Conservation (phyloP, 306 rosid genomes). For the Fagus crenata region DNA sequence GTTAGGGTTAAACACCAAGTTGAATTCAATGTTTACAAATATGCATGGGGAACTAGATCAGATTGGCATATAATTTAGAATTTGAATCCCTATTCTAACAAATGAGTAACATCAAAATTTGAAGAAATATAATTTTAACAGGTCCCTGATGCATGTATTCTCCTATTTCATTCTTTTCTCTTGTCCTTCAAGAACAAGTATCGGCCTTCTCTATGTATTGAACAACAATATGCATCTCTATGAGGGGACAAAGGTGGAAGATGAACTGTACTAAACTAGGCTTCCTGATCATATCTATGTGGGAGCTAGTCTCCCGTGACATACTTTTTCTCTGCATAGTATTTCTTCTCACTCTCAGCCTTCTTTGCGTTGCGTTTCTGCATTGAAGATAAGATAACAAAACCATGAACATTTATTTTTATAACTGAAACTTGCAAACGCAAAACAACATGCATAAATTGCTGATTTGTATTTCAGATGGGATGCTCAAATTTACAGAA, state of each 20-base stretch:
- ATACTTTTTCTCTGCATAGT: conserved; percentile 73
- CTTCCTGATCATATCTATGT: conserved; percentile 21
- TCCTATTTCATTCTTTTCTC: conserved; percentile 15
- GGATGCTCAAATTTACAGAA: conserved; percentile 13
- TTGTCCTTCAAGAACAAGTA: conserved; percentile 26
- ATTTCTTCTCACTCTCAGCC: conserved; percentile 71
- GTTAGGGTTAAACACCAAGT: background rate
- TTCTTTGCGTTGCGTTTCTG: conserved; percentile 96
- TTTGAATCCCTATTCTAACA: conserved; percentile 4
- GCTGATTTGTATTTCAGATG: conserved; percentile 2
- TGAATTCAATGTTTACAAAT: conserved; percentile 3
- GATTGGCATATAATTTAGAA: background rate
- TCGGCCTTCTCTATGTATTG: conserved; percentile 28
- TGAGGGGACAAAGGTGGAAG: conserved; percentile 28
- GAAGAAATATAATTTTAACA: background rate
- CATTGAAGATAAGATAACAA: conserved; percentile 26
- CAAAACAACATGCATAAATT: background rate
- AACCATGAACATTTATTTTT: background rate
- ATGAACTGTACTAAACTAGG: conserved; percentile 24
- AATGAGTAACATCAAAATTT: conserved; percentile 19
- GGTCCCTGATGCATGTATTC: conserved; percentile 1
- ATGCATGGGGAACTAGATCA: conserved; percentile 13
- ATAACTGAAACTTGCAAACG: background rate
- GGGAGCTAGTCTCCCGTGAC: conserved; percentile 73
- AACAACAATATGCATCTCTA: conserved; percentile 23